Percentiles rank a stretch among this genome's conserved stretches.
Evolutionary conservation across 2,329 filamentous ascomycete genomes (phyloP).

Genomic region (Diaporthe vaccinii): DNA sequence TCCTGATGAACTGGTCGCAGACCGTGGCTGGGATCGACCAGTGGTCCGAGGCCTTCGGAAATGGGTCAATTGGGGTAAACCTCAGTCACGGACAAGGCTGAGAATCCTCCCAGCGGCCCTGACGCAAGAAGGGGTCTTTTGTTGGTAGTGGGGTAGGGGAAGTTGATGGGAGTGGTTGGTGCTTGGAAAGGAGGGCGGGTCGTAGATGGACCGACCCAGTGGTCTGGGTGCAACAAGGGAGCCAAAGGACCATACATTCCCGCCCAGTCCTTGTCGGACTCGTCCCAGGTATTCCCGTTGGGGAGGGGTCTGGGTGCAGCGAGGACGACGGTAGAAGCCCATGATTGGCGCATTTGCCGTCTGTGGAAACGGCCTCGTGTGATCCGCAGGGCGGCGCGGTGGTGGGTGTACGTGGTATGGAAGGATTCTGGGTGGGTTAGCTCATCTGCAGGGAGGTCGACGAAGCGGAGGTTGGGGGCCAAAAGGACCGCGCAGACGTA

Average conservation of each 20-base stretch:
- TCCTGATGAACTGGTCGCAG: not conserved
- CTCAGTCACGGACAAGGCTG: conserved; percentile 23
- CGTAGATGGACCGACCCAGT: conserved; percentile 10
- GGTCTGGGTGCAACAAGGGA: not conserved
- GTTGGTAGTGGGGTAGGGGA: conserved; percentile 1
- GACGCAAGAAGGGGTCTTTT: conserved; percentile 1
- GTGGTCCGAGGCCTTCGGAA: conserved; percentile 21
- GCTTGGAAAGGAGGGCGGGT: not conserved
- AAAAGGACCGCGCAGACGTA: conserved; percentile 33
- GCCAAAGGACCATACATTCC: conserved; percentile 33
- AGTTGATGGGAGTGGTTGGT: not conserved
- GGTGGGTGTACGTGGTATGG: conserved; percentile 6
- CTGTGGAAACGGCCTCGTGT: conserved; percentile 9
- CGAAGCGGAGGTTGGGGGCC: conserved; percentile 23
- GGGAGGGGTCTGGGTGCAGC: conserved; percentile 29
- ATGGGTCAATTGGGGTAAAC: conserved; percentile 8
- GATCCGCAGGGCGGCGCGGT: conserved; percentile 17
- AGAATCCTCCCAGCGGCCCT: not conserved
- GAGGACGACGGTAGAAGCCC: not conserved
- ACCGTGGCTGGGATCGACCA: conserved; percentile 9
- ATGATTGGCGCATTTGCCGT: conserved; percentile 1
- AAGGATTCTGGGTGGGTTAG: conserved; percentile 15
- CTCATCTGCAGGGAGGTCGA: conserved; percentile 15
- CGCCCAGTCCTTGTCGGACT: not conserved
- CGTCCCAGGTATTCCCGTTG: not conserved